Evolutionary conservation across 2,329 filamentous ascomycete species (phyloP).

Genomic region (Chlorencoelia australis): DNA sequence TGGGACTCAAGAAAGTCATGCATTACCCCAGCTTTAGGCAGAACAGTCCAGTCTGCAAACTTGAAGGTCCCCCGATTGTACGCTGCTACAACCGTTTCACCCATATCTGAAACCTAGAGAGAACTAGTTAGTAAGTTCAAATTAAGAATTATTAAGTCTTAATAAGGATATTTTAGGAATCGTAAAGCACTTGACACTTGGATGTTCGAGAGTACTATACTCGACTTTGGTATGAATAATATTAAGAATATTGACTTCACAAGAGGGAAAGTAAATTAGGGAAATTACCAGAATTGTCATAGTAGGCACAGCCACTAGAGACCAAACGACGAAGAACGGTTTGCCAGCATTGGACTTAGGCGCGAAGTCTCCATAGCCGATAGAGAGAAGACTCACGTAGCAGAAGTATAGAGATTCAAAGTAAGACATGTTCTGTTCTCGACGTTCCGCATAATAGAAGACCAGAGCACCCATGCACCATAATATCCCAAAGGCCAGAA

Average conservation of each 20-base stretch:
- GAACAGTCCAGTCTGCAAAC: slow-evolving; percentile 54
- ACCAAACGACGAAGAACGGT: slow-evolving; percentile 64
- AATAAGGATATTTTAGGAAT: too few species aligned
- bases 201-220: too few species aligned
- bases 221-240: too few species aligned
- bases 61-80: slow-evolving; percentile 53
- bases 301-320: slow-evolving; percentile 55
- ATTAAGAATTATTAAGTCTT: too few species aligned
- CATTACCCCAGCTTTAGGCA: slow-evolving; percentile 51
- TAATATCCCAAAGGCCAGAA: slow-evolving; percentile 48
- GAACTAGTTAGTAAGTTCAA: too few species aligned
- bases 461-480: slow-evolving; percentile 58
- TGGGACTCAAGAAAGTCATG: slow-evolving; percentile 37
- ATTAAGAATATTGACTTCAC: too few species aligned
- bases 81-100: slow-evolving; percentile 50
- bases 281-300: slow-evolving; percentile 62
- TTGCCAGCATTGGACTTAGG: slow-evolving; percentile 55
- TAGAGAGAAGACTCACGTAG: slow-evolving; percentile 57
- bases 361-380: slow-evolving; percentile 58
- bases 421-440: slow-evolving; percentile 45
- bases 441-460: slow-evolving; percentile 49
- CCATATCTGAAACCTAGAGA: slow-evolving; percentile 53
- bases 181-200: too few species aligned
- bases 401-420: slow-evolving; percentile 61
- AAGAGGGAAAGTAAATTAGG: too few species aligned